Evolutionary conservation across 2,329 filamentous ascomycete species (phyloP).

Genomic region (Polytolypa hystricis): DNA sequence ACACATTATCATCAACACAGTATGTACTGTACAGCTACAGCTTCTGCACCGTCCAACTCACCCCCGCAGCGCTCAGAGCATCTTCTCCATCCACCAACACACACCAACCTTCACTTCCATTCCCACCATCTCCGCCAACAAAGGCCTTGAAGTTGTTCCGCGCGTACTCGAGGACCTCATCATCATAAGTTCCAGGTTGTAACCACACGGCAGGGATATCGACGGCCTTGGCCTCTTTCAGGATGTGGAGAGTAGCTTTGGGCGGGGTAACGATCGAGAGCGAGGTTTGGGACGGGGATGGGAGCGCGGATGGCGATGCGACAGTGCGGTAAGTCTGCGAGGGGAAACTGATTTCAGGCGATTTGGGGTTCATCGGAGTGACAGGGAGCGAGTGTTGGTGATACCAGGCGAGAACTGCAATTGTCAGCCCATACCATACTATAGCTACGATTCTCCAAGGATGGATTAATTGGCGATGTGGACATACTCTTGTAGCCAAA

Average conservation of each 20-base stretch:
- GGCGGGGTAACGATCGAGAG: conserved; percentile 85
- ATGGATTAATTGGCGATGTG: neutral
- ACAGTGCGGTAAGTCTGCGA: conserved; percentile 52
- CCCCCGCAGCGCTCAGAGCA: conserved; percentile 46
- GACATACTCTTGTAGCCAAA: conserved; percentile 76
- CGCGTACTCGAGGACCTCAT: conserved; percentile 61
- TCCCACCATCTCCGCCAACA: conserved; percentile 54
- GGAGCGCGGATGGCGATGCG: conserved; percentile 53
- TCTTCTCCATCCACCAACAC: conserved; percentile 73
- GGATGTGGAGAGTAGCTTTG: conserved; percentile 57
- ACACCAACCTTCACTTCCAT: conserved; percentile 69
- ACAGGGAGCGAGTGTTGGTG: conserved; percentile 61
- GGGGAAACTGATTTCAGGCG: conserved; percentile 52
- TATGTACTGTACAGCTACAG: no score
- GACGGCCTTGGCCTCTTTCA: conserved; percentile 65
- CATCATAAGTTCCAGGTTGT: conserved; percentile 81
- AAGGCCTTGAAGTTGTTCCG: conserved; percentile 56
- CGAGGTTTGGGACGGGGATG: conserved; percentile 57
- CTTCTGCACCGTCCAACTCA: conserved; percentile 32
- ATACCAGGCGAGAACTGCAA: conserved; percentile 84
- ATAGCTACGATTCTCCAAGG: no score
- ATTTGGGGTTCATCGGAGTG: conserved; percentile 71
- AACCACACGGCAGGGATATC: conserved; percentile 72
- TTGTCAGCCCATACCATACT: no score
- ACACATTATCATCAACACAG: no score